Conservation (phyloP, 352 stramenopile species). For the Blastocystis sp. region DNA sequence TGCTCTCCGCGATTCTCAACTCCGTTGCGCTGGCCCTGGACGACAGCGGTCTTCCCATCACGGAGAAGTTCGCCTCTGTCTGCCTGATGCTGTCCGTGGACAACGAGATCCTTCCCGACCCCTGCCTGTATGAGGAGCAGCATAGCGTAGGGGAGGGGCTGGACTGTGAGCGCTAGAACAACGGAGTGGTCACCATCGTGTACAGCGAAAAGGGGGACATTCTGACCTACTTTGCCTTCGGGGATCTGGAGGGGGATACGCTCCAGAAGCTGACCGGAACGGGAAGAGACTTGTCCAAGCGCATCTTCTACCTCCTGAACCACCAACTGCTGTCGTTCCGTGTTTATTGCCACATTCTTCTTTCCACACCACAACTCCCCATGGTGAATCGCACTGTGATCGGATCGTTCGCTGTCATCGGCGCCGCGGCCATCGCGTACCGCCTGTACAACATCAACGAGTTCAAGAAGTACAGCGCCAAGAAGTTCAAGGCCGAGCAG, state of each 20-base stretch:
- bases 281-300: slow-evolving; percentile 26
- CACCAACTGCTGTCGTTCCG: slow-evolving; percentile 47
- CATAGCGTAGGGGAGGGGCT: not conserved
- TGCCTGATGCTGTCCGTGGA: slow-evolving; percentile 27
- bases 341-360: slow-evolving; percentile 23
- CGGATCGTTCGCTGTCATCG: not conserved
- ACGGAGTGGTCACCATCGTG: slow-evolving; percentile 34
- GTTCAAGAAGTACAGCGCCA: slow-evolving; percentile 64
- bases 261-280: not conserved
- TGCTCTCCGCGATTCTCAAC: slow-evolving; percentile 41
- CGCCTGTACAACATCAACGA: slow-evolving; percentile 59
- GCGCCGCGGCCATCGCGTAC: slow-evolving; percentile 14
- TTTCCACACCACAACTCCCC: not conserved
- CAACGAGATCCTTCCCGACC: slow-evolving; percentile 55
- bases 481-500: slow-evolving; percentile 53
- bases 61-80: slow-evolving; percentile 38
- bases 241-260: not conserved
- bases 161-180: not conserved
- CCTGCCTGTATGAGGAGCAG: slow-evolving; percentile 25
- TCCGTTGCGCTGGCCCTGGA: slow-evolving; percentile 47
- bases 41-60: slow-evolving; percentile 47
- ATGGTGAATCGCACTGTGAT: slow-evolving; percentile 4
- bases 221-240: slow-evolving; percentile 24
- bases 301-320: slow-evolving; percentile 58
- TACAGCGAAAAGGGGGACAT: slow-evolving; percentile 37